Evolutionary conservation across 108 stramenopile species (phyloP).

Genomic region (Bacterosira constricta): DNA sequence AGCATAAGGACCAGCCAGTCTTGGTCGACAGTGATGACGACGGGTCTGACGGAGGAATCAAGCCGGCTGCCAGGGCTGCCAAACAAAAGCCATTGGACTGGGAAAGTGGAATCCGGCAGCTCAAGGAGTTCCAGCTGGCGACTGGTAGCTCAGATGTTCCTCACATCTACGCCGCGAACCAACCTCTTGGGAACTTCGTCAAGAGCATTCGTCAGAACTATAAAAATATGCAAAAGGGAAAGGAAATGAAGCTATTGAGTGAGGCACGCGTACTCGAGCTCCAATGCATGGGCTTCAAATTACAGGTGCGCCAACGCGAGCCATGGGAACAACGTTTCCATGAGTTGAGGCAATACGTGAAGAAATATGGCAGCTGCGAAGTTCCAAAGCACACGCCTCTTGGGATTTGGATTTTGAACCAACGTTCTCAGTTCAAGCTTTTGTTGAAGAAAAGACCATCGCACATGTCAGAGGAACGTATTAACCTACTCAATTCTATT

Average conservation of each 20-base stretch:
- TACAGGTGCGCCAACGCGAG: conserved; percentile 10
- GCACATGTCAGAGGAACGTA: conserved; percentile 22
- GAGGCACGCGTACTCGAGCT: conserved; percentile 4
- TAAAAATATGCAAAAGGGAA: conserved; percentile 22
- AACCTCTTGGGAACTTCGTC: conserved; percentile 25
- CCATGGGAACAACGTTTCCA: conserved; percentile 37
- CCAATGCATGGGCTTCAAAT: conserved; percentile 15
- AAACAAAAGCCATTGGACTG: conserved; percentile 9
- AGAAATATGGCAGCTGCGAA: conserved; percentile 26
- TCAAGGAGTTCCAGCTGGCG: conserved; percentile 1
- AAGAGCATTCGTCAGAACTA: conserved; percentile 23
- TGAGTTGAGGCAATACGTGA: conserved; percentile 30
- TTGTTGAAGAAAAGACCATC: conserved; percentile 2
- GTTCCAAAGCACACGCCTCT: conserved; percentile 30
- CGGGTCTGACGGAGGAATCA: background rate
- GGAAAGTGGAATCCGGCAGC: conserved; percentile 8
- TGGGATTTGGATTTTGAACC: conserved; percentile 33
- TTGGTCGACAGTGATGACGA: conserved; percentile 14
- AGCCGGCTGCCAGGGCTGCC: background rate
- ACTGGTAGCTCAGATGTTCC: conserved; percentile 15
- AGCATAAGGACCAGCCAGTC: conserved; percentile 9
- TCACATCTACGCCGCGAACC: conserved; percentile 19
- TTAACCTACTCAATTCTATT: conserved; percentile 20
- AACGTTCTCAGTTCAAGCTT: conserved; percentile 30
- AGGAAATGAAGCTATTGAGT: conserved; percentile 5